Percentiles rank a stretch among this genome's conserved stretches.
These are phyloP conservation scores for Zygosaccharomyces sapae DNA, from an alignment of 1,139 yeast species.

Conservation along the genomic window DNA sequence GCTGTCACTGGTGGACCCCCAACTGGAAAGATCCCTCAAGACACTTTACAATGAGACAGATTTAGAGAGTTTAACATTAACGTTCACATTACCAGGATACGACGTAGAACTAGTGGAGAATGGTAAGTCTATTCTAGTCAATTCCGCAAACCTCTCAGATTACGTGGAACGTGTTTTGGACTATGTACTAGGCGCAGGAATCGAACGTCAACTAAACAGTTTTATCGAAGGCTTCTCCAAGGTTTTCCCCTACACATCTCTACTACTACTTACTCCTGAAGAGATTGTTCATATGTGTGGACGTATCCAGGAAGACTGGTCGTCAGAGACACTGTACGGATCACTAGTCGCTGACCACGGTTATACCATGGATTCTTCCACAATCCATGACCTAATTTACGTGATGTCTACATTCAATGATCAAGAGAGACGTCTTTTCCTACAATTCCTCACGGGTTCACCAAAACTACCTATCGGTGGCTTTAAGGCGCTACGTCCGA, in stretches of 20 bases:
- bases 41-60: constrained; percentile 39
- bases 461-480: constrained; percentile 95
- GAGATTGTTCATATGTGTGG: constrained; percentile 74
- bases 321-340: constrained; percentile 52
- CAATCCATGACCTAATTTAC: constrained; percentile 56
- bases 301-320: constrained; percentile 85
- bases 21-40: constrained; percentile 56
- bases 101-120: constrained; percentile 52
- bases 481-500: constrained; percentile 76
- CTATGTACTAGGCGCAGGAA: constrained; percentile 60
- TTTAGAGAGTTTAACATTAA: constrained; percentile 51
- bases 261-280: constrained; percentile 64
- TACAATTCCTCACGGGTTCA: constrained; percentile 89
- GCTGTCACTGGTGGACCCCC: constrained; percentile 54
- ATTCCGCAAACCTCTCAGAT: constrained; percentile 49
- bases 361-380: constrained; percentile 63
- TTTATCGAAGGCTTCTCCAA: constrained; percentile 79
- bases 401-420: constrained; percentile 53
- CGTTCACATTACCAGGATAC: constrained; percentile 76
- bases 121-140: constrained; percentile 54
- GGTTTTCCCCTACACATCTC: constrained; percentile 75
- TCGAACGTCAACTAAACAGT: constrained; percentile 58
- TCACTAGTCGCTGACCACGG: constrained; percentile 89
- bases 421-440: constrained; percentile 62
- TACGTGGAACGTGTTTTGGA: constrained; percentile 61